These are phyloP conservation scores for Ailanthus altissimus DNA, from an alignment of 345 rosid genomes.

Conservation along the genomic window DNA sequence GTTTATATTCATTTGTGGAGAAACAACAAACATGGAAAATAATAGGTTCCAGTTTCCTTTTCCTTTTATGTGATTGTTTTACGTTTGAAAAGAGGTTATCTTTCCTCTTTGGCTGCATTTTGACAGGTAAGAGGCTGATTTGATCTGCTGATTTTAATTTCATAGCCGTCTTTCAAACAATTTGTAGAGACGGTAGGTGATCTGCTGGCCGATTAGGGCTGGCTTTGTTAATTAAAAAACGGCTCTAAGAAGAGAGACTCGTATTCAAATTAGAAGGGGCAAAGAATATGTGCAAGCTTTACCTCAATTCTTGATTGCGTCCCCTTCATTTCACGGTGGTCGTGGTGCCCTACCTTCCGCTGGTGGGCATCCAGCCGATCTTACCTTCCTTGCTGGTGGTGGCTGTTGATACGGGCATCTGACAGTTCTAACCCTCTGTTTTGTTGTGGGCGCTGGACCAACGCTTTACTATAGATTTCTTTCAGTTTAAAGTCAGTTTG, in stretches of 20 bases:
- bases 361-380: slow-evolving; percentile 47
- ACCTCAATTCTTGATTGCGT: slow-evolving; percentile 42
- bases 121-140: neutral
- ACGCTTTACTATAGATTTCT: slow-evolving; percentile 7
- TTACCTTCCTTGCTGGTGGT: slow-evolving; percentile 47
- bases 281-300: slow-evolving; percentile 27
- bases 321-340: slow-evolving; percentile 49
- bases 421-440: neutral
- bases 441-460: neutral
- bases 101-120: neutral
- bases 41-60: neutral
- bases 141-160: slow-evolving; percentile 9
- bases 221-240: slow-evolving; percentile 35
- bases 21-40: neutral
- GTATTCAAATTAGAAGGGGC: slow-evolving; percentile 31
- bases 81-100: neutral
- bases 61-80: neutral
- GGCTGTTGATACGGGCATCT: slow-evolving; percentile 32
- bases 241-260: slow-evolving; percentile 34
- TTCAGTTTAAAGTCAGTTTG: slow-evolving; percentile 5
- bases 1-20: neutral
- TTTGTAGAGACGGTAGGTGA: slow-evolving; percentile 12
- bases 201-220: slow-evolving; percentile 42
- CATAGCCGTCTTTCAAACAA: slow-evolving; percentile 20
- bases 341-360: slow-evolving; percentile 49